Conservation (phyloP, 1,139 yeast species). For the Taiozyma sp. region DNA sequence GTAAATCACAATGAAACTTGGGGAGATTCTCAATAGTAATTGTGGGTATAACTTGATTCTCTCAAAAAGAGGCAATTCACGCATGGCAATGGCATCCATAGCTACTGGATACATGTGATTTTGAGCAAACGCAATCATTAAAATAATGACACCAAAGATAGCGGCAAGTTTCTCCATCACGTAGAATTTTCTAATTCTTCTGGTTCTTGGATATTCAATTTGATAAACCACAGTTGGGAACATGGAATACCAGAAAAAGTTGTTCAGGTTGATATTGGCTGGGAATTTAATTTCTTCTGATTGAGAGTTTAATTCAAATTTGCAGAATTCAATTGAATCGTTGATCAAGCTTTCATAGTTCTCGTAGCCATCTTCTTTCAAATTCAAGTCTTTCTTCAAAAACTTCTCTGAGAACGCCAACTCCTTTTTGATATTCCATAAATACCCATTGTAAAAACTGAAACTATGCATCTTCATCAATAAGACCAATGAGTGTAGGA, state of each 20-base stretch:
- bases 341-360: conserved; percentile 23
- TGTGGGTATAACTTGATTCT: conserved; percentile 52
- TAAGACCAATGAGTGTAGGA: conserved; percentile 79
- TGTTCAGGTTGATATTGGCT: conserved; percentile 54
- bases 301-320: conserved; percentile 55
- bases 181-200: conserved; percentile 62
- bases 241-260: conserved; percentile 78
- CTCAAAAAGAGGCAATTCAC: conserved; percentile 41
- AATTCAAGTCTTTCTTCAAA: conserved; percentile 24
- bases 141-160: conserved; percentile 77
- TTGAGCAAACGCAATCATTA: conserved; percentile 84
- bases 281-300: conserved; percentile 53
- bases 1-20: conserved; percentile 73
- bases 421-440: conserved; percentile 66
- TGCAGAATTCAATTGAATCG: conserved; percentile 53
- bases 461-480: conserved; percentile 93
- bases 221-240: conserved; percentile 88
- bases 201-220: conserved; percentile 75
- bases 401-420: conserved; percentile 40
- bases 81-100: conserved; percentile 48
- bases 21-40: conserved; percentile 69
- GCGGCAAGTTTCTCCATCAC: conserved; percentile 71
- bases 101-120: conserved; percentile 75
- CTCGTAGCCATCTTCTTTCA: conserved; percentile 17
- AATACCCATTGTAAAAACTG: conserved; percentile 83